Base-by-base conservation (phyloP, 2,329 filamentous ascomycete species). In the Aspergillus calidoustus region DNA sequence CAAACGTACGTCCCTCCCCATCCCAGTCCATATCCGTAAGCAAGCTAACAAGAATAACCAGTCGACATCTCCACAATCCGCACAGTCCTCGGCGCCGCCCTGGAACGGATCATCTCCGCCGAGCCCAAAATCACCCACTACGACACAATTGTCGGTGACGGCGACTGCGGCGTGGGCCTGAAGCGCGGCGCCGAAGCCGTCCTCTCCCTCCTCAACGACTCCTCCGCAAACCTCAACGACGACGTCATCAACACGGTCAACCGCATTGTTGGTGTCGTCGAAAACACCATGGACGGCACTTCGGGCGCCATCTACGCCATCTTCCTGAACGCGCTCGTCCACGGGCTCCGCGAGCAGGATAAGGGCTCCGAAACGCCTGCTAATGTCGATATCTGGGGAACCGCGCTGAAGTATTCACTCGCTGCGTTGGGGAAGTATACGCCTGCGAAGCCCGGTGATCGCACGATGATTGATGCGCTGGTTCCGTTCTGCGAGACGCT, bases 391-490 rank as follows among this genome's bases (percentile, higher is more conserved):
- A 78, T 83, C 31, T 90, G 88, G 88, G 84, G 88, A 3, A 80
- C 84, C 34, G 93, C 93, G 0, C 82, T 97, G 15, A 82, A 88
- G 65, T 84, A 87, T 68, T 91, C 92, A 57, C 86, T 90, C 64
- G 82, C 88, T 22, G 87, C 89, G 1, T 81, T 99, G 60, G 86
- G 84, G 41, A 90, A 84, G 72, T 98, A 98, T 77, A 99, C 95
- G 2, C 93, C 94, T 0, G 95, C 95, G 0, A 87, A 89, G 57
- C 90, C 90, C 0, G 95, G 95, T 30, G 95, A 99, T 75, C 86
- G 95, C 54, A 99, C 95, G 0, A 81, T 98, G 41, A 86, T 98
- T 38, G 95, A 99, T 77, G 93, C 94, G 1, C 82, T 99, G 54
- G 86, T 91, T 64, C 95, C 95, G 1, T 99, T 98, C 74, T 89